Percentiles rank a stretch among this genome's conserved stretches.
phyloP scores from a whole-genome alignment of 805 yeast genomes.

The Schwanniomyces pseudopolymorphus region DNA sequence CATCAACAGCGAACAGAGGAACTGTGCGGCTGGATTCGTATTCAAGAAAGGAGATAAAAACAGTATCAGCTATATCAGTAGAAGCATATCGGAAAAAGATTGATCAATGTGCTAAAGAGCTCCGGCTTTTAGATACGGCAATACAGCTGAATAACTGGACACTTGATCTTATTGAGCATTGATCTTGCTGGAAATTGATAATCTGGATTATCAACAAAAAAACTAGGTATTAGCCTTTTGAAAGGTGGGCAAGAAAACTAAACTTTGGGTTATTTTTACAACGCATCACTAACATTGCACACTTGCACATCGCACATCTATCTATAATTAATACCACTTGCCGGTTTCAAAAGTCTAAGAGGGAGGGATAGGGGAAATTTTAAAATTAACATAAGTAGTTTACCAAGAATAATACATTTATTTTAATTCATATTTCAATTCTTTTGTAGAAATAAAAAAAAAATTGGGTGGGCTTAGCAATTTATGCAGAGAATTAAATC shows the following conservation, averaged over 20 bases:
- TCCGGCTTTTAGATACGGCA: not conserved
- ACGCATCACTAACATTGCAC: not conserved
- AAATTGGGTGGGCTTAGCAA: no score
- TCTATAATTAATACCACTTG: not conserved
- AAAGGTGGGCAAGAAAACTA: not conserved
- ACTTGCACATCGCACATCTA: not conserved
- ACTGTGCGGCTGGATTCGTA: not conserved
- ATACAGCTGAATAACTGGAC: slow-evolving; percentile 2
- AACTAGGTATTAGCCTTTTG: not conserved
- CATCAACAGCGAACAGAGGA: not conserved
- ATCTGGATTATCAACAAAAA: not conserved
- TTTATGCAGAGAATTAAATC: no score
- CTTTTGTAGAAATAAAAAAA: no score
- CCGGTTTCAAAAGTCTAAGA: not conserved
- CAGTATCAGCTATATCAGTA: slow-evolving; percentile 1
- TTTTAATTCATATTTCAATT: no score
- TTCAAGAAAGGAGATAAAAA: slow-evolving; percentile 2
- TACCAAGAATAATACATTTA: no score
- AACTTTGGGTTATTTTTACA: not conserved
- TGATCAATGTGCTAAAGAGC: not conserved
- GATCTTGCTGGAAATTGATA: no score
- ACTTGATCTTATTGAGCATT: not conserved
- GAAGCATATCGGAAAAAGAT: not conserved
- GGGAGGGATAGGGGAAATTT: slow-evolving; percentile 1
- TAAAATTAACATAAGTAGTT: no score